Evolutionary conservation across 176 grass and related monocot genomes (phyloP).

Genomic region (Themeda triandra): DNA sequence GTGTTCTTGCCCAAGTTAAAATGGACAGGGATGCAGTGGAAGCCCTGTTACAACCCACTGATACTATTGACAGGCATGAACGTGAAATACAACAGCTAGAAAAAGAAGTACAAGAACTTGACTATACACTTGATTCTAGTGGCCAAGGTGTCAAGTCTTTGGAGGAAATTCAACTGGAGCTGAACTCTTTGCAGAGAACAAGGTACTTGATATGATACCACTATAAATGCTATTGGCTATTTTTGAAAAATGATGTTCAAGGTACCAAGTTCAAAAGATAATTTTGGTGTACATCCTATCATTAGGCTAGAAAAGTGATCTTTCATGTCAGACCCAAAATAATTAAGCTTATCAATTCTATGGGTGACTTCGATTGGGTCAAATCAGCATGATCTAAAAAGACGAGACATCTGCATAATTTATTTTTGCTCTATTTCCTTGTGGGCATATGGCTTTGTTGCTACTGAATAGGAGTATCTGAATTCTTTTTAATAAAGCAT

Average conservation of each 20-base stretch:
- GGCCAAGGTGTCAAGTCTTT: constrained; percentile 79
- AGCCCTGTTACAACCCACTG: constrained; percentile 40
- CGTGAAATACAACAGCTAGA: constrained; percentile 57
- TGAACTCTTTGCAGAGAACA: constrained; percentile 72
- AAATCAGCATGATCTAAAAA: background rate
- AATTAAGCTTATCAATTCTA: background rate
- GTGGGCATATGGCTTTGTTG: background rate
- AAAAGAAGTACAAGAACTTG: constrained; percentile 62
- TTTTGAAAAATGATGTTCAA: background rate
- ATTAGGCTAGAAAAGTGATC: background rate
- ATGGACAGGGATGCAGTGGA: constrained; percentile 74
- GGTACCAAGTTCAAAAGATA: background rate
- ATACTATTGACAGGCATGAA: constrained; percentile 44
- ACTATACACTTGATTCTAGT: constrained; percentile 76
- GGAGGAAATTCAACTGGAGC: constrained; percentile 75
- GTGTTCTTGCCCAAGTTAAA: constrained; percentile 80
- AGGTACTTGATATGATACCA: constrained; percentile 32
- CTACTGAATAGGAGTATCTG: background rate
- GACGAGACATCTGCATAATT: background rate
- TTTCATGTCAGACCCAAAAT: background rate
- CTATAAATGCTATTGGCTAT: background rate
- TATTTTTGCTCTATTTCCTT: background rate
- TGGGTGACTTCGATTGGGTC: background rate
- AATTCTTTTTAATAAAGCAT: background rate
- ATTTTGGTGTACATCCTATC: background rate